Percentiles rank a stretch among this genome's conserved stretches.
These are phyloP conservation scores for Astrothelium macrocarpum DNA, from an alignment of 495 filamentous ascomycete genomes.

Conservation along the genomic window DNA sequence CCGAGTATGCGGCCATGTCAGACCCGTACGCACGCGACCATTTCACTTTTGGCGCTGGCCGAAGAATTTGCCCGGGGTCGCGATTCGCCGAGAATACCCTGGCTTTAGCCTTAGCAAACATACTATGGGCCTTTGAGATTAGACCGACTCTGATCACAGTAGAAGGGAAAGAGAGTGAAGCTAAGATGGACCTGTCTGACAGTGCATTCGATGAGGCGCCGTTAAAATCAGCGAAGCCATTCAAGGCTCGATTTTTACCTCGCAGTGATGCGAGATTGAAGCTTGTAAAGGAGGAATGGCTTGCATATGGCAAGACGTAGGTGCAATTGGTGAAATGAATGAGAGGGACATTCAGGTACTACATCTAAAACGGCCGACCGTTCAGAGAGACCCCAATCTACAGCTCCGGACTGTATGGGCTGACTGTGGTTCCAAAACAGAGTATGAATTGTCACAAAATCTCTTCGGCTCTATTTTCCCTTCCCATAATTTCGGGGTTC, in stretches of 20 bases:
- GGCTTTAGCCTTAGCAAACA: slow-evolving; percentile 21
- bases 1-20: slow-evolving; percentile 17
- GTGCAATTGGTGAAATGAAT: background rate
- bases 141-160: slow-evolving; percentile 11
- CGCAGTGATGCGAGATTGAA: slow-evolving; percentile 9
- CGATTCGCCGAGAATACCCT: slow-evolving; percentile 25
- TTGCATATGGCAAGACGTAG: background rate
- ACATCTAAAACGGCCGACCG: too few species aligned
- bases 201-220: slow-evolving; percentile 20
- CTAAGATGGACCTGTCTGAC: slow-evolving; percentile 17
- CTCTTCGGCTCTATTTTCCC: too few species aligned
- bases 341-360: too few species aligned
- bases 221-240: slow-evolving; percentile 12
- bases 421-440: too few species aligned
- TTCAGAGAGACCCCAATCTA: too few species aligned
- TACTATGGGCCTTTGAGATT: slow-evolving; percentile 24
- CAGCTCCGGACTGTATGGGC: too few species aligned
- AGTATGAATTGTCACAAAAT: too few species aligned
- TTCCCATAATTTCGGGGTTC: too few species aligned
- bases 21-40: slow-evolving; percentile 19
- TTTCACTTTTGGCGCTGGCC: slow-evolving; percentile 23
- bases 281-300: slow-evolving; percentile 14
- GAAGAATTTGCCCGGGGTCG: slow-evolving; percentile 19
- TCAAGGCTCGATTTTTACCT: slow-evolving; percentile 11
- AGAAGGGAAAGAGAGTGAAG: slow-evolving; percentile 12